Evolutionary conservation across 192 early-diverging fungal genomes (phyloP), one percentile per base, ranked within the genome.

Genomic region (Coemansia sp.): DNA sequence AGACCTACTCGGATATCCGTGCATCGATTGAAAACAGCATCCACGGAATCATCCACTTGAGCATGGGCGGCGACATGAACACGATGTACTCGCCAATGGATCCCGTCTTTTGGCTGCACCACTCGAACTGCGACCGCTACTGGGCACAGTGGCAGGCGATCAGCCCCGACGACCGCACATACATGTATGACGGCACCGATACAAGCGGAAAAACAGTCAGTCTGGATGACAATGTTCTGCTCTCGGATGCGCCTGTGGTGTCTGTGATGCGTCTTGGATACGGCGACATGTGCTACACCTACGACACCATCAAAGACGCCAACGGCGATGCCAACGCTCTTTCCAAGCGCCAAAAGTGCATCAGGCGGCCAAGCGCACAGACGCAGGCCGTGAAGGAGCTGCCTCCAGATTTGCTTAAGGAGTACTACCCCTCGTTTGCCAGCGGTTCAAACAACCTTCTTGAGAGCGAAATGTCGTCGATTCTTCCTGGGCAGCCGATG

Each of bases 101-200:
- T 63, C 86, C 87, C 1, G 64, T 88, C 19, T 90, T 90, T 74
- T 88, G 76, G 70, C 54, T 89, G 52, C 87, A 89, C 75, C 89
- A 90, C 61, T 71, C 79, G 39, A 85, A 84, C 67, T 76, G 88
- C 52, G 89, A 87, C 74, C 76, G 79, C 19, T 54, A 88, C 19
- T 89, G 75, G 56, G 69, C 72, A 37, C 66, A 74, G 49, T 87
- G 86, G 85, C 88, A 89, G 76, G 72, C 75, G 2, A 64, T 70
- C 41, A 67, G 56, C 61, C 78, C 72, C 42, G 64, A 59, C 56
- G 57, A 63, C 19, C 77, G 83, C 58, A 70, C 61, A 3, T 76
- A 70, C 56, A 67, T 76, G 84, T 81, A 77, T 38, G 65, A 74
- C 47, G 80, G 81, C 19, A 52, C n/a, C 19, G 69, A 72, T 50